Percentiles rank a stretch among this genome's conserved stretches.
These are phyloP conservation scores for Tetradesmus lagerheimii DNA, from an alignment of 139 green algal genomes.

Conservation along the genomic window DNA sequence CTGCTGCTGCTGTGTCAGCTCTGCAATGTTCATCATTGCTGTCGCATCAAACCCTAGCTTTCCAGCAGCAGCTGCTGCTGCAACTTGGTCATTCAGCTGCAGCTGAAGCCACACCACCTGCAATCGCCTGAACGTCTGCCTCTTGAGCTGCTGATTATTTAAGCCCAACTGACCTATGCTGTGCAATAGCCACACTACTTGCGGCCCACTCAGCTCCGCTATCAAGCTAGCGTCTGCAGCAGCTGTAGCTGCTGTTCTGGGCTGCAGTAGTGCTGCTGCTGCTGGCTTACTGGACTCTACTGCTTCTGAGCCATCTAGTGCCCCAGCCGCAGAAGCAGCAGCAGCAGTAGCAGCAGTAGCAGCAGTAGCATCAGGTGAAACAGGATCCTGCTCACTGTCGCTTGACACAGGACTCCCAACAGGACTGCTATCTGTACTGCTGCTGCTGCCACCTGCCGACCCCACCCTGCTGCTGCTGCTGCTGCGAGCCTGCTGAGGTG, in stretches of 20 bases:
- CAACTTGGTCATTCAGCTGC: background rate
- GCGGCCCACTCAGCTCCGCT: background rate
- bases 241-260: background rate
- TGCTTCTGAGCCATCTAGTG: background rate
- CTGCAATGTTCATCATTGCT: background rate
- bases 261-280: background rate
- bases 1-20: constrained; percentile 10
- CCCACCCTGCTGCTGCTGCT: background rate
- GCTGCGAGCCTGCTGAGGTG: background rate
- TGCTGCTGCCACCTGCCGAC: background rate
- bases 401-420: background rate
- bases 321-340: background rate
- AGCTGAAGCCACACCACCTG: background rate
- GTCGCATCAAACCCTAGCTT: background rate
- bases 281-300: constrained; percentile 2
- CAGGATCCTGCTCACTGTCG: background rate
- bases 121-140: background rate
- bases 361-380: background rate
- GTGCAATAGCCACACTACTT: constrained; percentile 26
- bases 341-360: background rate
- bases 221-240: background rate
- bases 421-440: background rate
- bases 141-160: background rate
- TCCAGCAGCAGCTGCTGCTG: constrained; percentile 13
- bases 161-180: background rate